phyloP scores from a whole-genome alignment of 2,329 filamentous ascomycete species.

The Lachnellula cervina region DNA sequence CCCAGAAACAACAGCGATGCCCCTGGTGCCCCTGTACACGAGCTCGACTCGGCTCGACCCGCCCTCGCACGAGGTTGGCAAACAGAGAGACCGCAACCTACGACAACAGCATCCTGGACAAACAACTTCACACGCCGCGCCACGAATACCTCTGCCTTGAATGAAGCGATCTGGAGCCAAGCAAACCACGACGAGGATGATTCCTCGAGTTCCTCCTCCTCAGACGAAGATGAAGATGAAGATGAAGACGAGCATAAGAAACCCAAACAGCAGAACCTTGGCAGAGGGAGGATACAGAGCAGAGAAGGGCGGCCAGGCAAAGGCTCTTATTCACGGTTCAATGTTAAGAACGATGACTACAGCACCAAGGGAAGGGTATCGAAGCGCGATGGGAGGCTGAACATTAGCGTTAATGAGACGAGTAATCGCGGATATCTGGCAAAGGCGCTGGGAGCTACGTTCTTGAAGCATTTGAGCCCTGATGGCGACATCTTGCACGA shows the following conservation, averaged over 20 bases:
- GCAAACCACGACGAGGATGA: constrained; percentile 7
- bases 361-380: constrained; percentile 60
- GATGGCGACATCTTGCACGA: not conserved
- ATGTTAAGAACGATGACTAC: constrained; percentile 60
- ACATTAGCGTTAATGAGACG: constrained; percentile 68
- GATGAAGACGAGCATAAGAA: not conserved
- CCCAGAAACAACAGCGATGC: not conserved
- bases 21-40: not conserved
- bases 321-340: constrained; percentile 47
- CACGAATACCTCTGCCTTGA: constrained; percentile 24
- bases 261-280: not conserved
- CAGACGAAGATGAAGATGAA: constrained; percentile 17
- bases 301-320: constrained; percentile 1
- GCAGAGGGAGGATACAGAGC: not conserved
- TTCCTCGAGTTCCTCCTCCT: constrained; percentile 17
- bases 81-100: constrained; percentile 22
- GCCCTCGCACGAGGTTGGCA: constrained; percentile 19
- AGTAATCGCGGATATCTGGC: constrained; percentile 66
- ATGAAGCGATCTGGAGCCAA: constrained; percentile 23
- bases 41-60: constrained; percentile 5
- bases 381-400: constrained; percentile 64
- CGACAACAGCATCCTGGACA: constrained; percentile 15
- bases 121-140: constrained; percentile 14
- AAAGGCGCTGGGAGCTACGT: constrained; percentile 63
- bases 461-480: constrained; percentile 48